Percentiles rank a stretch among this genome's conserved stretches.
Conservation (phyloP, 148 eudicot genomes). For the Gaultheria prostrata region DNA sequence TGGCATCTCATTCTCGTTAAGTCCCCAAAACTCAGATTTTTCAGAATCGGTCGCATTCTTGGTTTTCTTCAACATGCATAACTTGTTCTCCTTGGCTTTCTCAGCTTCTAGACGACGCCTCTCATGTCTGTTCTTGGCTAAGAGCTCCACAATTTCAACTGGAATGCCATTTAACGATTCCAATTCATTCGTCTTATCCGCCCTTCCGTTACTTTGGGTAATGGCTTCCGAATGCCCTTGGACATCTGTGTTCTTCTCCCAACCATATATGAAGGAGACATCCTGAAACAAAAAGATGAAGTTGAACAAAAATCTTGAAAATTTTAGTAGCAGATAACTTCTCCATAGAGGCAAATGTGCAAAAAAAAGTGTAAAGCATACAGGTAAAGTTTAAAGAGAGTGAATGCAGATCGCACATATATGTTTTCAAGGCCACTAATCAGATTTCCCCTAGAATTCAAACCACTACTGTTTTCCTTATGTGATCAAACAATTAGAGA, state of each 20-base stretch:
- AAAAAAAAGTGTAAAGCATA: background rate
- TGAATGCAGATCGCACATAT: background rate
- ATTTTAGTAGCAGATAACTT: background rate
- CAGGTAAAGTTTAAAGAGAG: background rate
- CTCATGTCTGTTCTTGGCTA: conserved; percentile 23
- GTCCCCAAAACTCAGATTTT: background rate
- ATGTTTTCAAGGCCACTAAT: background rate
- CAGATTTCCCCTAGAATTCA: conserved; percentile 3
- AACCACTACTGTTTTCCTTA: background rate
- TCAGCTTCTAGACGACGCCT: conserved; percentile 18
- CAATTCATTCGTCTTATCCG: conserved; percentile 3
- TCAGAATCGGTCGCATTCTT: conserved; percentile 9
- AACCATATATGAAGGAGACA: background rate
- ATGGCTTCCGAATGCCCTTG: conserved; percentile 5
- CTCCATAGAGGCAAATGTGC: background rate
- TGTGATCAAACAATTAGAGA: background rate
- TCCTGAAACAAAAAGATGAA: conserved; percentile 18
- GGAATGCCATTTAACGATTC: conserved; percentile 21
- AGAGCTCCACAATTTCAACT: conserved; percentile 27
- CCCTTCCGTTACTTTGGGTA: background rate
- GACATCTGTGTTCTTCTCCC: background rate
- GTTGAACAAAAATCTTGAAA: background rate
- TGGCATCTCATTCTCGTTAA: background rate
- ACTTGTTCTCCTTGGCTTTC: conserved; percentile 17
- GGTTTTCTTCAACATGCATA: background rate